Percentiles rank a stretch among this genome's conserved stretches.
phyloP scores from a whole-genome alignment of 805 yeast genomes.

The Metschnikowia bowlesiae region DNA sequence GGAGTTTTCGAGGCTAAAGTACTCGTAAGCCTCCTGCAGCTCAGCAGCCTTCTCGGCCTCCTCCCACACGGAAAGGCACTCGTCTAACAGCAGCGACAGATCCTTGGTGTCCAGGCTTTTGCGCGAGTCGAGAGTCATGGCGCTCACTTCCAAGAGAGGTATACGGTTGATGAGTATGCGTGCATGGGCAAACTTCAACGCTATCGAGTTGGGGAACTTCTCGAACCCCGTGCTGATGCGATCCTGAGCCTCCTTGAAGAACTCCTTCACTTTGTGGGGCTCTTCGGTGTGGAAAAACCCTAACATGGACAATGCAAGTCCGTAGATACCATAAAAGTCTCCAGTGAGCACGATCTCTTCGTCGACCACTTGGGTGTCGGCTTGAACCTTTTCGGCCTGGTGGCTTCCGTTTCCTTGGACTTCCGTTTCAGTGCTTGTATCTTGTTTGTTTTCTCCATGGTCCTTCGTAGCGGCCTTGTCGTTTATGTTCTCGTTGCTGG shows the following conservation, averaged over 20 bases:
- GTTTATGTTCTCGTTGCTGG: not conserved
- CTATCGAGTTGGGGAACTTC: slow-evolving; percentile 41
- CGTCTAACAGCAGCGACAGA: slow-evolving; percentile 40
- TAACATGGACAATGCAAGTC: slow-evolving; percentile 62
- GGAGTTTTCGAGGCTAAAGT: slow-evolving; percentile 40
- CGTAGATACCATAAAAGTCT: slow-evolving; percentile 69
- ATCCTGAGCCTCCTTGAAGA: slow-evolving; percentile 68
- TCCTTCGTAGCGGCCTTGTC: not conserved
- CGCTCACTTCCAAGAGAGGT: slow-evolving; percentile 53
- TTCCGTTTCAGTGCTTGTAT: not conserved
- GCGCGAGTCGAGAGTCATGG: slow-evolving; percentile 41
- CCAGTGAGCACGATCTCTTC: slow-evolving; percentile 30
- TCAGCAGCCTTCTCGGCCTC: slow-evolving; percentile 33
- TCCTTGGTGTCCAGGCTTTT: slow-evolving; percentile 24
- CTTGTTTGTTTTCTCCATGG: not conserved
- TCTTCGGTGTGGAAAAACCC: slow-evolving; percentile 52
- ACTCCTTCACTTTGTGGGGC: slow-evolving; percentile 45
- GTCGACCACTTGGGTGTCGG: not conserved
- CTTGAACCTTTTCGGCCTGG: too few species aligned
- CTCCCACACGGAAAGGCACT: slow-evolving; percentile 45
- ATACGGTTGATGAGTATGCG: slow-evolving; percentile 54
- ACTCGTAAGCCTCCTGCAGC: slow-evolving; percentile 21
- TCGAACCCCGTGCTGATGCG: slow-evolving; percentile 58
- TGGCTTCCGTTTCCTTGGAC: too few species aligned
- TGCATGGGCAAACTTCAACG: slow-evolving; percentile 50